Percentiles rank a stretch among this genome's conserved stretches.
Conservation (phyloP, 2,329 filamentous ascomycete genomes). For the Cytospora schulzeri region DNA sequence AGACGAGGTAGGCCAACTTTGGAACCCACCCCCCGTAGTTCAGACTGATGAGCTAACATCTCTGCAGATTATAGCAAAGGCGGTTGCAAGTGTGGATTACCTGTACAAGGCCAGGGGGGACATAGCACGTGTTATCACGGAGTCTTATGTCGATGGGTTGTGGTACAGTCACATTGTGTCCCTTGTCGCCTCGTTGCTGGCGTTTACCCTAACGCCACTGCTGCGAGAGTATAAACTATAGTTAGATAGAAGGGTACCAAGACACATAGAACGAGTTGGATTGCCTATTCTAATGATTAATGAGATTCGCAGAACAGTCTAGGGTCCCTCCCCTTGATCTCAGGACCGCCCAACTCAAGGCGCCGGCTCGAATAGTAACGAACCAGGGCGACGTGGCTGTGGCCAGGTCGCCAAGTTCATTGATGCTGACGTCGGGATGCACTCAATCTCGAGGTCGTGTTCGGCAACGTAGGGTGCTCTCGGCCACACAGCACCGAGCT, state of each 20-base stretch:
- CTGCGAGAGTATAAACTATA: slow-evolving; percentile 34
- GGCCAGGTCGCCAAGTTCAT: too few species aligned
- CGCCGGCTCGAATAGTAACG: too few species aligned
- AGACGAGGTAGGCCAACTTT: slow-evolving; percentile 29
- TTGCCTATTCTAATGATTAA: neutral
- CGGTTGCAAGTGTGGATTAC: slow-evolving; percentile 39
- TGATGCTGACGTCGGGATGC: too few species aligned
- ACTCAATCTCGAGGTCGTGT: neutral
- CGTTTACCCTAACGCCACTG: slow-evolving; percentile 33
- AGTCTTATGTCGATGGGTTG: slow-evolving; percentile 39
- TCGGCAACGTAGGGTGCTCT: neutral
- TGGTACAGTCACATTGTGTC: slow-evolving; percentile 41
- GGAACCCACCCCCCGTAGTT: too few species aligned
- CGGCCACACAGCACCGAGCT: too few species aligned
- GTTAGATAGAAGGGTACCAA: neutral
- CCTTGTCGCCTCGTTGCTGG: slow-evolving; percentile 34
- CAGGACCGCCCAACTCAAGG: too few species aligned
- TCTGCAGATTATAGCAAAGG: slow-evolving; percentile 36
- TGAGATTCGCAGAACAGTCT: neutral
- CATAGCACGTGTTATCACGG: slow-evolving; percentile 36
- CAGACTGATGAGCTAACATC: neutral
- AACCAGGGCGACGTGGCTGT: too few species aligned
- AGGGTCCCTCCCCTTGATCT: too few species aligned
- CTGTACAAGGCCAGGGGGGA: slow-evolving; percentile 33
- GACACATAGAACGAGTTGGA: neutral